Evolutionary conservation across 2,329 filamentous ascomycete species (phyloP).

Genomic region (Apiospora saccharicola): DNA sequence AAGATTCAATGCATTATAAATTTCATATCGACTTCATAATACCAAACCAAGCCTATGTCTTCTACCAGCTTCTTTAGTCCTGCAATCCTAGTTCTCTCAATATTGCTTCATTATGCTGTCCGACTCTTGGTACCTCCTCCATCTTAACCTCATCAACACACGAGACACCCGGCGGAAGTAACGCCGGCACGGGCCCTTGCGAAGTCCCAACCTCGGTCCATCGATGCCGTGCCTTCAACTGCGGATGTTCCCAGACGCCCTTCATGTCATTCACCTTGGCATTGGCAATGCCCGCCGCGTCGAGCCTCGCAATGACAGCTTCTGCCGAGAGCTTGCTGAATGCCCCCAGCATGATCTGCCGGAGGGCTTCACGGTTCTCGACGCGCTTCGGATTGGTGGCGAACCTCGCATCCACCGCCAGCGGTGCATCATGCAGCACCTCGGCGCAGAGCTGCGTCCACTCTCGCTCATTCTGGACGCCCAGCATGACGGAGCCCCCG

Average conservation of each 20-base stretch:
- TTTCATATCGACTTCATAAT: not conserved
- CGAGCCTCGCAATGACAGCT: constrained; percentile 51
- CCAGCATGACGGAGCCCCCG: constrained; percentile 57
- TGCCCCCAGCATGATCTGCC: constrained; percentile 50
- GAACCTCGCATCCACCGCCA: constrained; percentile 56
- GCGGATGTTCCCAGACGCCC: constrained; percentile 61
- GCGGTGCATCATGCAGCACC: constrained; percentile 51
- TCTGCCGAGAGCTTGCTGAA: constrained; percentile 50
- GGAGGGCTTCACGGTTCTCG: constrained; percentile 55
- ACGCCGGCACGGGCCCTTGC: constrained; percentile 52
- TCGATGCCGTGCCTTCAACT: constrained; percentile 56
- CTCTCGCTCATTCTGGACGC: constrained; percentile 65
- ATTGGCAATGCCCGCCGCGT: constrained; percentile 60
- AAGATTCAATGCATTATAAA: constrained; percentile 21
- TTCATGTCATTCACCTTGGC: constrained; percentile 63
- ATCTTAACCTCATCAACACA: constrained; percentile 42
- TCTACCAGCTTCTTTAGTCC: not conserved
- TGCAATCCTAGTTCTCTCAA: constrained; percentile 51
- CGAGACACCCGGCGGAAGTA: constrained; percentile 56
- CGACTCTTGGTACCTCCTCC: constrained; percentile 55
- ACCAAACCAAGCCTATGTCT: not conserved
- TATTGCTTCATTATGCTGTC: constrained; percentile 58
- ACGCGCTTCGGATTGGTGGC: constrained; percentile 53
- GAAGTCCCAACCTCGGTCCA: constrained; percentile 60
- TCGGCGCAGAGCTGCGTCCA: constrained; percentile 57